Evolutionary conservation across 73 alveolate species (phyloP), one percentile per base, ranked within the genome.

Genomic region (Symbiodinium pilosum): DNA sequence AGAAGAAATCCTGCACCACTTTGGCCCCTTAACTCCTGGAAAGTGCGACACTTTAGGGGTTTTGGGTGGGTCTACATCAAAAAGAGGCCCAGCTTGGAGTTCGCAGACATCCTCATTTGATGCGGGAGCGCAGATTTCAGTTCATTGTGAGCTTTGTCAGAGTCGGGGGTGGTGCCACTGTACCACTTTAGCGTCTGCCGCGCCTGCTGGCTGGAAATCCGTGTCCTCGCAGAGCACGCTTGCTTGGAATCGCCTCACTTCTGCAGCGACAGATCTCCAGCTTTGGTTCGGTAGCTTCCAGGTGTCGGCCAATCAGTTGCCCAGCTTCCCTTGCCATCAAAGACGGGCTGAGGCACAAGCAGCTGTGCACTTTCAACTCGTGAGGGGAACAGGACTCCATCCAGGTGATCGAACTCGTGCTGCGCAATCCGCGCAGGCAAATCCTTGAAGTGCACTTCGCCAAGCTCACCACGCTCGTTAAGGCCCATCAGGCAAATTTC

Each of bases 341-440:
- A 87, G 47, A 87, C 94, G 30, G 43, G 16, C 32, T 87, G 85
- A 8, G 94, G 86, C 85, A 87, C 94, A 85, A 87, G 84, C 39
- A 52, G 42, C 28, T 9, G 12, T 30, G 94, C 20, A 41, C 59
- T 56, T 21, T 56, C 85, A 26, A 87, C 94, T 9, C 94, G 30
- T 39, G 24, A 8, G 64, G 94, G 94, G 41, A 87, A 87, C 44
- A 87, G 30, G 54, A 87, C 43, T 12, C 94, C 94, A 87, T 87
- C 94, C 44, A 87, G 69, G 69, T 87, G 94, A 59, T 87, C 94
- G 30, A 87, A 64, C 94, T 87, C 94, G 69, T 87, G 94, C 86
- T 87, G 94, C 21, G 94, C 94, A 86, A 87, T 87, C 2, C 94
- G 85, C 4, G 94, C 94, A 1, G 94, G 71, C 52, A 87, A 52